Evolutionary conservation across 257 asterid genomes (phyloP).

Genomic region (Nicotiana knightiana): DNA sequence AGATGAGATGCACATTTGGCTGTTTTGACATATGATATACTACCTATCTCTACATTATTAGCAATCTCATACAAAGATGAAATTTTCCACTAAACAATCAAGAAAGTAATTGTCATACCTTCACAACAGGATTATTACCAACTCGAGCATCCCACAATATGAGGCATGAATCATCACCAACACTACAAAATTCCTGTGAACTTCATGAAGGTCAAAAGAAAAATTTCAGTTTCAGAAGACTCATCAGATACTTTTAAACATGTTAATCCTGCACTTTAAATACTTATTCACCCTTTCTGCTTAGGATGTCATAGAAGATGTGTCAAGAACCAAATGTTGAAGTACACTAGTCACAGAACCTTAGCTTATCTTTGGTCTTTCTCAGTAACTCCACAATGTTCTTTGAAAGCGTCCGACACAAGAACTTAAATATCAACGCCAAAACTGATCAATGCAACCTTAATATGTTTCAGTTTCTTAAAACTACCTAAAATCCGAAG

Average conservation of each 20-base stretch:
- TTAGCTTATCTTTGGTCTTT: not conserved
- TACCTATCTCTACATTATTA: not conserved
- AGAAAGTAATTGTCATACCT: conserved; percentile 35
- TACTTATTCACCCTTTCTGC: not conserved
- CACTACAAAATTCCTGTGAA: conserved; percentile 96
- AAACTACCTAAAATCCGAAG: not conserved
- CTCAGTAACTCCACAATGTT: not conserved
- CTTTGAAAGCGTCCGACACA: not conserved
- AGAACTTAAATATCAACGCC: not conserved
- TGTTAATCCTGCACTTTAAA: not conserved
- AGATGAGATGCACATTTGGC: not conserved
- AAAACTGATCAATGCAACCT: not conserved
- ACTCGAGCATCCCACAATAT: conserved; percentile 94
- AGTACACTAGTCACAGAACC: not conserved
- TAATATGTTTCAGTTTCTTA: not conserved
- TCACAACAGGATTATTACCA: conserved; percentile 62
- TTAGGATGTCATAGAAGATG: not conserved
- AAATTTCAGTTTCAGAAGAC: conserved; percentile 21
- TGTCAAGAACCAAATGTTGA: conserved; percentile 1
- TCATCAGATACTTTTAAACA: conserved; percentile 13
- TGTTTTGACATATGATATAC: not conserved
- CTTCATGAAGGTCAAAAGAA: conserved; percentile 34
- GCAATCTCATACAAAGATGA: not conserved
- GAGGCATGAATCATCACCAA: conserved; percentile 97
- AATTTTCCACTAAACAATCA: not conserved